phyloP scores from a whole-genome alignment of 208 protist species.

The Novymonas esmeraldas region DNA sequence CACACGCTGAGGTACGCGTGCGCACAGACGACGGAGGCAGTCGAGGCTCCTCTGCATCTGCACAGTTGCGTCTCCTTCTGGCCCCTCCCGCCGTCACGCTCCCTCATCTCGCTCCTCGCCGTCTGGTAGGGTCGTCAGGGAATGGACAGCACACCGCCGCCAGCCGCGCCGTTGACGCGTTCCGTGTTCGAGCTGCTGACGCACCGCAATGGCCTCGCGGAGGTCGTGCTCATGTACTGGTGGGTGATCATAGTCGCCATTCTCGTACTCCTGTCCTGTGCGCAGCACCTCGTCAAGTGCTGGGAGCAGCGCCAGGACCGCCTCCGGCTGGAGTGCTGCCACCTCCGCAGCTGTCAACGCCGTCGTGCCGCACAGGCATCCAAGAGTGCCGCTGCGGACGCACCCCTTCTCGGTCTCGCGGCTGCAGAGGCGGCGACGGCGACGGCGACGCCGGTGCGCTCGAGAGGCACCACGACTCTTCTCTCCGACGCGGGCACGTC shows the following conservation, averaged over 20 bases:
- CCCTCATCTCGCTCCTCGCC: too few species aligned
- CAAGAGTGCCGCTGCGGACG: neutral
- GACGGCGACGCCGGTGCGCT: too few species aligned
- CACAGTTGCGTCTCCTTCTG: too few species aligned
- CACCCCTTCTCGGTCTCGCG: too few species aligned
- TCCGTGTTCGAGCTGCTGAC: neutral
- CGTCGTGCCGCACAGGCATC: slow-evolving; percentile 1
- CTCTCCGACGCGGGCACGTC: too few species aligned
- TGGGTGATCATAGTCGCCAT: slow-evolving; percentile 14
- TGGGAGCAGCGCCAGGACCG: slow-evolving; percentile 30
- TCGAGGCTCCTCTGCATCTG: too few species aligned
- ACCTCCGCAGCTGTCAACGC: slow-evolving; percentile 19
- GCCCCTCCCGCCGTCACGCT: too few species aligned
- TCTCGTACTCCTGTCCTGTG: slow-evolving; percentile 15
- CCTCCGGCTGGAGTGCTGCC: slow-evolving; percentile 22
- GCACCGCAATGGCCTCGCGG: neutral
- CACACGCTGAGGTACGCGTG: neutral
- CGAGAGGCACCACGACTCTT: too few species aligned
- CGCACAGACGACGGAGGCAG: too few species aligned
- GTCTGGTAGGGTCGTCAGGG: too few species aligned
- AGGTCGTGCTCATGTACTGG: slow-evolving; percentile 26
- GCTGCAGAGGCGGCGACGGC: neutral
- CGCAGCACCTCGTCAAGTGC: slow-evolving; percentile 27
- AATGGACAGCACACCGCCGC: too few species aligned
- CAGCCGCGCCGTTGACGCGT: neutral